phyloP scores from a whole-genome alignment of 441 rosid species.

The Mallotus repandus region DNA sequence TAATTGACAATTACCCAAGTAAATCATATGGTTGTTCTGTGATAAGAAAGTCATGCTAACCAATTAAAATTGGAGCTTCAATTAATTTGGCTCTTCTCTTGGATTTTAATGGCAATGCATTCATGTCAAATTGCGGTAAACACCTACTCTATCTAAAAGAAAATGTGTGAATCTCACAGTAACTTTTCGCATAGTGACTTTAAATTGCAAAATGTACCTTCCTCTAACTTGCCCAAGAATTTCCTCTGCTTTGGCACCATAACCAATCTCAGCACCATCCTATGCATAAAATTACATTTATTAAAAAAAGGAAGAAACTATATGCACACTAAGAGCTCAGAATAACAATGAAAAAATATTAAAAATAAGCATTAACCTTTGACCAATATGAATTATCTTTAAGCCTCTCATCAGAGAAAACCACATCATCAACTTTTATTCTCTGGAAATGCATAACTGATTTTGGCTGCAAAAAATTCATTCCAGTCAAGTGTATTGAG shows the following conservation, averaged over 20 bases:
- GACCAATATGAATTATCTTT: slow-evolving; percentile 94
- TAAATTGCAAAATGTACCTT: slow-evolving; percentile 45
- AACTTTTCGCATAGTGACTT: neutral
- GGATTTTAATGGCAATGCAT: neutral
- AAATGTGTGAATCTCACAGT: neutral
- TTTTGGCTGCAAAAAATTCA: slow-evolving; percentile 52
- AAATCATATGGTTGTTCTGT: neutral
- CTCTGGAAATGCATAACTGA: slow-evolving; percentile 68
- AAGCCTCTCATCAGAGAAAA: slow-evolving; percentile 64
- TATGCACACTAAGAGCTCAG: neutral
- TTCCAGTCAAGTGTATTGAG: neutral
- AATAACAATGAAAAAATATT: neutral
- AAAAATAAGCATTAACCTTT: slow-evolving; percentile 46
- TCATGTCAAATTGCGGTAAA: neutral
- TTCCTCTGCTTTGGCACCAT: slow-evolving; percentile 96
- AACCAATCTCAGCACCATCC: slow-evolving; percentile 86
- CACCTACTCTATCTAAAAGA: too few species aligned
- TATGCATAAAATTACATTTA: slow-evolving; percentile 21
- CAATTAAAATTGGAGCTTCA: neutral
- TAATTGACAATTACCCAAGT: neutral
- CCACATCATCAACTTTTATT: slow-evolving; percentile 72
- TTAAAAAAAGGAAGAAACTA: too few species aligned
- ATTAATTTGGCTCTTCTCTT: neutral
- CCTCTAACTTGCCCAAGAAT: slow-evolving; percentile 94
- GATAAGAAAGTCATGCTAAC: neutral